Evolutionary conservation across 768 basidiomycete species (phyloP), one percentile per base, ranked within the genome.

Genomic region (Xanthoconium stramineum): DNA sequence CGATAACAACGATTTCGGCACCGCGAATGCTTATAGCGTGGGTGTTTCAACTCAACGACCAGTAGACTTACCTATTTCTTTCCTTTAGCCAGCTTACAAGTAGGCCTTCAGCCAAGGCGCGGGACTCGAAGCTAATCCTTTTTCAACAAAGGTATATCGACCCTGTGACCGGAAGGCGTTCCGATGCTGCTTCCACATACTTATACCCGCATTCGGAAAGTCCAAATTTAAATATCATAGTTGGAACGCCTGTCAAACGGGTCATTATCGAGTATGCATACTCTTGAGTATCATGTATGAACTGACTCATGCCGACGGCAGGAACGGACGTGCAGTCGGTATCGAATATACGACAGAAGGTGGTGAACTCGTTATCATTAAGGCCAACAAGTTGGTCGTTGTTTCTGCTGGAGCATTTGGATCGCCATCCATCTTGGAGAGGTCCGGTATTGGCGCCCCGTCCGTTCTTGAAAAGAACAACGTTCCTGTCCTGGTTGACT

Each of bases 1-100:
- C 0, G 84, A 86, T 61, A 61, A 67, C 32, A 85, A 84, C 58
- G 75, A 70, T 29, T 75, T 86, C 55, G 62, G 48, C 29, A 61
- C 46, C 4, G 38, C 53, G 14, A 53, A 70, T 52, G 66, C 63
- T 5, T 70, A 71, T 17, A 63, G 56, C 32, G 66, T 61, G 46
- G 45, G 63, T 63, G 9, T 60, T 60, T 36, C 3, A 35, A 68
- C 43, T 13, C 24, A 10, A 8, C 13, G 2, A 10, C 5, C 15
- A 0, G 17, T 12, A 7, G 6, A 19, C n/a, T 35, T 30, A 35
- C 11, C 11, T 6, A 33, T 11, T 3, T 8, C 1, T 10, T 28
- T 47, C 12, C 35, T 32, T 17, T 24, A 70, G 69, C 57, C 56
- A 8, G 36, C 49, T 33, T 60, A 54, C 44, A 63, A 52, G 68